Percentiles rank a stretch among this genome's conserved stretches.
These are phyloP conservation scores for Podila epicladia DNA, from an alignment of 192 early-diverging fungal genomes.

Conservation along the genomic window DNA sequence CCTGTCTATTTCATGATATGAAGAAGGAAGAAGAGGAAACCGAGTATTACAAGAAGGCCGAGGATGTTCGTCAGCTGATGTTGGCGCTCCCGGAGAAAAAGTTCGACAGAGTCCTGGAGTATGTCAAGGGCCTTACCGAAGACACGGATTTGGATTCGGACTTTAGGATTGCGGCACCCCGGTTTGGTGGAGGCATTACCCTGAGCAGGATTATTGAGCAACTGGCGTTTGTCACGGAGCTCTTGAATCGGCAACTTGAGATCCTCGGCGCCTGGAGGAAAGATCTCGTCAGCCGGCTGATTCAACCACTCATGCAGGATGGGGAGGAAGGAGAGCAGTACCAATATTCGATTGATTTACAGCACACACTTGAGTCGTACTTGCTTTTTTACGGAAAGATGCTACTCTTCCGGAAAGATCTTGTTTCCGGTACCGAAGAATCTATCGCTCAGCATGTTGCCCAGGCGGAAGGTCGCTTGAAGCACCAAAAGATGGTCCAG, in stretches of 20 bases:
- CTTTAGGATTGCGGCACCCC: conserved; percentile 2
- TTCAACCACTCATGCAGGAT: conserved; percentile 35
- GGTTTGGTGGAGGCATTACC: conserved; percentile 28
- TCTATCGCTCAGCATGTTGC: conserved; percentile 8
- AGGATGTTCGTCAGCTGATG: conserved; percentile 44
- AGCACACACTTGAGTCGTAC: conserved; percentile 40
- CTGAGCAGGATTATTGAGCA: conserved; percentile 33
- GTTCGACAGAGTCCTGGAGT: conserved; percentile 17
- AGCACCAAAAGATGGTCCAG: conserved; percentile 17
- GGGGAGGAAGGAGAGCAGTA: conserved; percentile 43
- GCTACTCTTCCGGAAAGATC: conserved; percentile 18
- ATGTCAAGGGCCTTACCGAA: not conserved
- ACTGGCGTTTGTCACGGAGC: conserved; percentile 15
- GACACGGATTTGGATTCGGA: not conserved
- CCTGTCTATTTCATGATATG: conserved; percentile 62
- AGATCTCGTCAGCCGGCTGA: conserved; percentile 32
- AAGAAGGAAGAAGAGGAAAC: conserved; percentile 57
- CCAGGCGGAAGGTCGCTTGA: not conserved
- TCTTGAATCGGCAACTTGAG: conserved; percentile 45
- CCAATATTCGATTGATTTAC: conserved; percentile 35
- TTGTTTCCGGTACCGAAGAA: conserved; percentile 19
- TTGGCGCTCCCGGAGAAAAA: conserved; percentile 26
- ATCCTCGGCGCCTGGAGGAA: conserved; percentile 45
- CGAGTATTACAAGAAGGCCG: conserved; percentile 47
- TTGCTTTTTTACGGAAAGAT: conserved; percentile 24